These are phyloP conservation scores for Penicillium sp. DNA, from an alignment of 2,329 filamentous ascomycete genomes.

Conservation along the genomic window DNA sequence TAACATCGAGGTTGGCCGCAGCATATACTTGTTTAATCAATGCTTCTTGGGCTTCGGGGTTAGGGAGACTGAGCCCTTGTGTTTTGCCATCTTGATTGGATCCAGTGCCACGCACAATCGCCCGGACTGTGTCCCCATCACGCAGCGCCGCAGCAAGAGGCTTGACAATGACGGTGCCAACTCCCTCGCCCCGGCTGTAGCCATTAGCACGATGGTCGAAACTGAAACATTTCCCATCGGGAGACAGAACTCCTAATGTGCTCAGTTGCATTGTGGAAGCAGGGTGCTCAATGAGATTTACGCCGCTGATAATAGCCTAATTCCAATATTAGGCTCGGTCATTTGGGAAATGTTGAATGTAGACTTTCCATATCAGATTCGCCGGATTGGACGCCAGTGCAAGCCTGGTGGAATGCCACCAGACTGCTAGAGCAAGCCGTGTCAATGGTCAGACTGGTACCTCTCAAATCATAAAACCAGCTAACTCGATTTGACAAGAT, in stretches of 20 bases:
- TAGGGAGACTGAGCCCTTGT: constrained; percentile 10
- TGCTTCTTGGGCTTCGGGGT: constrained; percentile 6
- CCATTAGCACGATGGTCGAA: constrained; percentile 43
- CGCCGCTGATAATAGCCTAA: constrained; percentile 9
- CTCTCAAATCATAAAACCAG: constrained; percentile 13
- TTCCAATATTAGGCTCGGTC: constrained; percentile 1
- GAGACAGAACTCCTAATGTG: constrained; percentile 20
- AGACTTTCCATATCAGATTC: constrained; percentile 2
- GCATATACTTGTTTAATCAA: constrained; percentile 10
- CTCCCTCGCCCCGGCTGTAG: constrained; percentile 42
- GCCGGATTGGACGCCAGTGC: constrained; percentile 1
- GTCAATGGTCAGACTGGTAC: constrained; percentile 15
- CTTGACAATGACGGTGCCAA: constrained; percentile 30
- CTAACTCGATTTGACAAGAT: constrained; percentile 9
- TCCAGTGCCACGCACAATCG: constrained; percentile 22
- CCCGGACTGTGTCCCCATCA: constrained; percentile 23
- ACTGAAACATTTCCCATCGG: constrained; percentile 26
- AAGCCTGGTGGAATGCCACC: constrained; percentile 13
- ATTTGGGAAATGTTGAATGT: too few species aligned
- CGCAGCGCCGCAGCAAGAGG: constrained; percentile 27
- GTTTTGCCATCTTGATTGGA: constrained; percentile 27
- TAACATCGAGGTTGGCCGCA: background rate
- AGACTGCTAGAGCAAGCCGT: constrained; percentile 20
- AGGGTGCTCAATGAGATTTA: constrained; percentile 13
- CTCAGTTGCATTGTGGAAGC: constrained; percentile 6